Evolutionary conservation across 1,284 basidiomycete species (phyloP).

Genomic region (Flammula alnicola): DNA sequence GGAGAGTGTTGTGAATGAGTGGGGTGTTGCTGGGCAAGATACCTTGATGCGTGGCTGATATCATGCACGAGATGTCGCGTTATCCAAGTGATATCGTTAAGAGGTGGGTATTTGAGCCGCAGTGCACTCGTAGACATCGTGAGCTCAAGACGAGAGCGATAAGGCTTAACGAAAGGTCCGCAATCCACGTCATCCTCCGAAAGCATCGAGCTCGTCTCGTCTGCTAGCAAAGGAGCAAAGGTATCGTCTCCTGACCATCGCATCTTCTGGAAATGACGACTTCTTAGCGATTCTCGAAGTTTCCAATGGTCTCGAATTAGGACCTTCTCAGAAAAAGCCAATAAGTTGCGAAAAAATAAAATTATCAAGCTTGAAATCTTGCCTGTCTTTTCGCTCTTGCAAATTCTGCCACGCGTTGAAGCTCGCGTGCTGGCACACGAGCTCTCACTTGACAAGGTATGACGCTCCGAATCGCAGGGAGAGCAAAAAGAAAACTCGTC

Average conservation of each 20-base stretch:
- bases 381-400: constrained; percentile 13
- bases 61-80: constrained; percentile 22
- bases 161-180: constrained; percentile 8
- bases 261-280: not conserved
- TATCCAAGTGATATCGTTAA: constrained; percentile 21
- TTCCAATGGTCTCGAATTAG: constrained; percentile 4
- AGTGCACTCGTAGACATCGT: not conserved
- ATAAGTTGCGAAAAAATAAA: not conserved
- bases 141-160: not conserved
- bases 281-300: constrained; percentile 8
- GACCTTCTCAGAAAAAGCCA: constrained; percentile 1
- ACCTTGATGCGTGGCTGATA: constrained; percentile 22
- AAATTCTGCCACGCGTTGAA: constrained; percentile 27
- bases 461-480: constrained; percentile 25
- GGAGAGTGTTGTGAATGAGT: not conserved
- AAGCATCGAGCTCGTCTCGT: not conserved
- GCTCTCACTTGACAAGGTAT: constrained; percentile 5
- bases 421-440: constrained; percentile 23
- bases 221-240: not conserved
- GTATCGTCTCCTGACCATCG: constrained; percentile 2
- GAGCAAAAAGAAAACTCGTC: constrained; percentile 31
- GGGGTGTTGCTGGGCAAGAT: constrained; percentile 19
- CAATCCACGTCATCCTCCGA: constrained; percentile 4
- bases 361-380: not conserved
- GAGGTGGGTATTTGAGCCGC: not conserved